Evolutionary conservation across 192 early-diverging fungal species (phyloP).

Genomic region (Globomyces pollinis-pini): DNA sequence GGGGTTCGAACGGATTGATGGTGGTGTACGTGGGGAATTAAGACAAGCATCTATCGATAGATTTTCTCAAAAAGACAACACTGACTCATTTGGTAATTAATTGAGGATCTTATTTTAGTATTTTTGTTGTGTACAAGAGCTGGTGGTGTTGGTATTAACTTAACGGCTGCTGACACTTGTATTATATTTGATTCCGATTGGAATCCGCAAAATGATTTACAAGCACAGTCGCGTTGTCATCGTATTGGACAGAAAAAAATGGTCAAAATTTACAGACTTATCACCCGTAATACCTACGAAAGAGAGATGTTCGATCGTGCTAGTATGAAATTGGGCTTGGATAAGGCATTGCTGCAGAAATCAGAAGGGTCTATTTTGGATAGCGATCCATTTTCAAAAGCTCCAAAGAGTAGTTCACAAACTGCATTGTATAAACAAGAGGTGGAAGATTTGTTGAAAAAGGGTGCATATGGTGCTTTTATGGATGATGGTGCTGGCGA

Average conservation of each 20-base stretch:
- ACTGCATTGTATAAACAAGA: constrained; percentile 61
- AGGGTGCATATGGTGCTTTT: constrained; percentile 80
- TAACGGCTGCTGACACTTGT: constrained; percentile 78
- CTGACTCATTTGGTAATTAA: too few relatives aligned
- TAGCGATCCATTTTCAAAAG: constrained; percentile 26
- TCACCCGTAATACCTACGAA: constrained; percentile 79
- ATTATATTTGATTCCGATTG: constrained; percentile 85
- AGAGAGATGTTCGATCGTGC: constrained; percentile 86
- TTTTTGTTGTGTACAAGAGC: constrained; percentile 81
- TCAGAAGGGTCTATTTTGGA: constrained; percentile 46
- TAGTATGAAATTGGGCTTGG: constrained; percentile 77
- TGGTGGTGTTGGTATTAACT: constrained; percentile 82
- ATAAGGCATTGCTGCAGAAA: constrained; percentile 67
- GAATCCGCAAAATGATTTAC: constrained; percentile 87
- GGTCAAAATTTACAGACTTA: constrained; percentile 68
- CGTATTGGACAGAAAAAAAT: constrained; percentile 84
- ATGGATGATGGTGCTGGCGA: constrained; percentile 71
- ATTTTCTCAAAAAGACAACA: constrained; percentile 60
- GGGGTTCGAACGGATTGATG: constrained; percentile 75
- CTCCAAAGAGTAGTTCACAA: constrained; percentile 14
- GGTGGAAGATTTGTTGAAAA: constrained; percentile 78
- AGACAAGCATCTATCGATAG: constrained; percentile 83
- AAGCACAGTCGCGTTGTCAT: constrained; percentile 75
- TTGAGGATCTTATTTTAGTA: too few relatives aligned
- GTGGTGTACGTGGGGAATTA: constrained; percentile 65